Percentiles rank a stretch among this genome's conserved stretches.
These are phyloP conservation scores for Suillus bovinus DNA, from an alignment of 768 basidiomycete species.

Conservation along the genomic window DNA sequence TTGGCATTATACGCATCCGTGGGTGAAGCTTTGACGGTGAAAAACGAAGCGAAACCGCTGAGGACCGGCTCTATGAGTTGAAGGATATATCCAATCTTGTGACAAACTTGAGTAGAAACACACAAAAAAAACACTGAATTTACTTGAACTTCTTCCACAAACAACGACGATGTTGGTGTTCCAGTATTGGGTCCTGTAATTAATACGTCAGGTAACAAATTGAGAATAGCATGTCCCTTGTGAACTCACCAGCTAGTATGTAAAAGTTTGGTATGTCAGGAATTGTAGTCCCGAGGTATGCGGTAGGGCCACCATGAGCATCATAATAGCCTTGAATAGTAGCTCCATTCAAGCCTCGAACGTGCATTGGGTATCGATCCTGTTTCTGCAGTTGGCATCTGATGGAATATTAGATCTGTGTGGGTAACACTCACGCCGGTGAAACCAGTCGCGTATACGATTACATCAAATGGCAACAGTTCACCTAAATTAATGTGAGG, in stretches of 20 bases:
- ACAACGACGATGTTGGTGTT: conserved; percentile 26
- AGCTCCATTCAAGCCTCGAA: conserved; percentile 25
- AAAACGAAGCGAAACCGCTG: conserved; percentile 20
- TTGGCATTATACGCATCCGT: conserved; percentile 30
- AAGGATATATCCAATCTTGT: conserved; percentile 29
- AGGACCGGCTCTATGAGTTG: conserved; percentile 33
- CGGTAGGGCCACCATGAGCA: conserved; percentile 32
- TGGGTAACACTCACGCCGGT: conserved; percentile 19
- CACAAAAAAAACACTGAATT: neutral
- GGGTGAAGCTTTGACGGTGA: conserved; percentile 23
- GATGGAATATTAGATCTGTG: neutral
- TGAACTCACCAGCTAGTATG: conserved; percentile 28
- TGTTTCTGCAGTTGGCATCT: conserved; percentile 1
- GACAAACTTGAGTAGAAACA: neutral
- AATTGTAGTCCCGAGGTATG: conserved; percentile 33
- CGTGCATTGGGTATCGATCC: conserved; percentile 23
- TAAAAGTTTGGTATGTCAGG: conserved; percentile 41
- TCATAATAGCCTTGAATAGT: conserved; percentile 31
- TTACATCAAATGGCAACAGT: conserved; percentile 31
- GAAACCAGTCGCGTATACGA: conserved; percentile 37
- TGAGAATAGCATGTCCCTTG: neutral
- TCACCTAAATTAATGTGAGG: conserved; percentile 18
- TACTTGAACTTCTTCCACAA: conserved; percentile 32
- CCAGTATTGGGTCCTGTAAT: conserved; percentile 28
- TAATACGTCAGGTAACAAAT: neutral